A percentile compares a stretch with the other conserved stretches of the same genome.
phyloP scores from a whole-genome alignment of 2,329 filamentous ascomycete genomes.

The Fonsecaea erecta region DNA sequence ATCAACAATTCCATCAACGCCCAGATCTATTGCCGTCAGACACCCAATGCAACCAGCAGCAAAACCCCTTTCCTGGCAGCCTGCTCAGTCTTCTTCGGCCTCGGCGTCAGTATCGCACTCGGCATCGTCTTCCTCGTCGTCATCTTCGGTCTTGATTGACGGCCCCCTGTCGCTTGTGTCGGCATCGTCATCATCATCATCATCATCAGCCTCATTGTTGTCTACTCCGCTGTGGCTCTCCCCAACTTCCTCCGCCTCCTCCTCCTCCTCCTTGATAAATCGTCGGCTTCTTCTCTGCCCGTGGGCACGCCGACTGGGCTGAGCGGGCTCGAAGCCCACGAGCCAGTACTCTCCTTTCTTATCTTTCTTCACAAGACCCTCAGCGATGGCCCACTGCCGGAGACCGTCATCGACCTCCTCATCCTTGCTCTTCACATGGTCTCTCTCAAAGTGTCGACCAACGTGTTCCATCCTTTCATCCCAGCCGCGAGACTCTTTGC shows the following conservation, averaged over 20 bases:
- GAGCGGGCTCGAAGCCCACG: conserved; percentile 19
- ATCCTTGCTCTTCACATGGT: conserved; percentile 36
- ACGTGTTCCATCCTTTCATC: conserved; percentile 87
- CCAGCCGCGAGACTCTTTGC: conserved; percentile 62
- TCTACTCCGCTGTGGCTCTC: neutral
- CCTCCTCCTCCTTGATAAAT: conserved; percentile 15
- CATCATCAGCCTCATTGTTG: conserved; percentile 4
- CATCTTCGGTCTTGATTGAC: conserved; percentile 2
- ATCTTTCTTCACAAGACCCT: conserved; percentile 38
- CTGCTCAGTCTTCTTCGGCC: conserved; percentile 19
- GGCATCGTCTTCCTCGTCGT: conserved; percentile 20
- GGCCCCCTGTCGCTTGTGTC: neutral
- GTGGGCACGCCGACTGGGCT: neutral
- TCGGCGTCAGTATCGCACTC: neutral
- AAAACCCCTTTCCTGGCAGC: neutral
- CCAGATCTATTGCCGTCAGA: neutral
- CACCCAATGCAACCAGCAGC: neutral
- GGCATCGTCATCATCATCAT: conserved; percentile 5
- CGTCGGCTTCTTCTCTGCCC: conserved; percentile 19
- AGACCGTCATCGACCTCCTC: conserved; percentile 49
- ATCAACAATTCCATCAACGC: neutral
- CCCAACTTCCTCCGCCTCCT: conserved; percentile 22
- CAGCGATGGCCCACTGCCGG: conserved; percentile 46
- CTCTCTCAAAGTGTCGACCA: conserved; percentile 76
- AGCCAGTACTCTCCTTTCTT: conserved; percentile 31